A percentile compares a stretch with the other conserved stretches of the same genome.
These are phyloP conservation scores for Cyberlindnera mycetangii DNA, from an alignment of 805 yeast genomes.

Conservation along the genomic window DNA sequence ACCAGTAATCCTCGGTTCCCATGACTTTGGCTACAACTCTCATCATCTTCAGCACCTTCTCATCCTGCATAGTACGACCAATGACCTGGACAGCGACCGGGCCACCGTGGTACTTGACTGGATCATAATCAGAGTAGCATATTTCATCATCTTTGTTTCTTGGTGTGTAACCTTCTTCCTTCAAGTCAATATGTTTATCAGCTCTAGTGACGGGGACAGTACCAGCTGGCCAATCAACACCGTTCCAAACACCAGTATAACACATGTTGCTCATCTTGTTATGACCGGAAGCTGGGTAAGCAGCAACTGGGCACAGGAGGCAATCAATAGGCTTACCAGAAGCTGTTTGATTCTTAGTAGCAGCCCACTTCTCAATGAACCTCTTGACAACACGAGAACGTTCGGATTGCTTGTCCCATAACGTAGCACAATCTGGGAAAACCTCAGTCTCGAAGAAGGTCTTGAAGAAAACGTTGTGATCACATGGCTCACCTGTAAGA, in stretches of 20 bases:
- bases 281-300: constrained; percentile 35
- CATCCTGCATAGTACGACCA: constrained; percentile 57
- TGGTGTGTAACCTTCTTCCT: constrained; percentile 42
- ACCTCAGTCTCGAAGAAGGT: constrained; percentile 30
- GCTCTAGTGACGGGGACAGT: constrained; percentile 58
- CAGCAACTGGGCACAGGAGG: constrained; percentile 39
- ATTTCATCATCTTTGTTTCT: constrained; percentile 35
- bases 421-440: constrained; percentile 35
- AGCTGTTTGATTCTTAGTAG: constrained; percentile 32
- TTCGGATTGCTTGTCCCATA: constrained; percentile 43
- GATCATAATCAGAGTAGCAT: constrained; percentile 48
- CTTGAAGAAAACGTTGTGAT: constrained; percentile 32
- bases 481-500: constrained; percentile 41
- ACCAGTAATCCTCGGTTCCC: constrained; percentile 27
- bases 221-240: constrained; percentile 56
- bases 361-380: constrained; percentile 42
- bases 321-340: constrained; percentile 45
- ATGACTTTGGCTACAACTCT: constrained; percentile 31
- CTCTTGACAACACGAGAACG: constrained; percentile 37
- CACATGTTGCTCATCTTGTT: constrained; percentile 23
- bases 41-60: constrained; percentile 52
- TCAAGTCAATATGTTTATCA: constrained; percentile 38
- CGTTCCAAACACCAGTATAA: constrained; percentile 55
- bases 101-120: constrained; percentile 41
- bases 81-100: constrained; percentile 67